Evolutionary conservation across 371 early-diverging fungal species (phyloP).

Genomic region (Capillidium heterosporum): DNA sequence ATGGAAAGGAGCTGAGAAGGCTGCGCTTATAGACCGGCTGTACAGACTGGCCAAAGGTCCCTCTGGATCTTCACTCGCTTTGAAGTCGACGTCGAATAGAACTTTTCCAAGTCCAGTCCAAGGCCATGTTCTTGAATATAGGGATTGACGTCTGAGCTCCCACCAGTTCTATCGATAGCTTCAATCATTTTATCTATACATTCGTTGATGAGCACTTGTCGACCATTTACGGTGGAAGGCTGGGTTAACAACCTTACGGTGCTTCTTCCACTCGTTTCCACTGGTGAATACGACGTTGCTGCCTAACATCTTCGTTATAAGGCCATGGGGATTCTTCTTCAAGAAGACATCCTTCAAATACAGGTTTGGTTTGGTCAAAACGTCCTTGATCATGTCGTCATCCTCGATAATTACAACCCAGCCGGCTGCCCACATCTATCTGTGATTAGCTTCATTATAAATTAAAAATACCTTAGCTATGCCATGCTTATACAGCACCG

Average conservation of each 20-base stretch:
- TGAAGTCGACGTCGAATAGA: conserved; percentile 3
- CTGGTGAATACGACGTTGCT: not conserved
- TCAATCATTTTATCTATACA: conserved; percentile 1
- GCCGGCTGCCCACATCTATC: not conserved
- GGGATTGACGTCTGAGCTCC: too few species aligned
- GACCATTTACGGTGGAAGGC: conserved; percentile 17
- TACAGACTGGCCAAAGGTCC: not conserved
- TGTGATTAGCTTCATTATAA: not conserved
- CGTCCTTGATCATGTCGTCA: not conserved
- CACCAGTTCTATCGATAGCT: not conserved
- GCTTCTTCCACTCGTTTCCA: conserved; percentile 9
- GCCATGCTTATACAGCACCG: not conserved
- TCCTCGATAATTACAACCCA: not conserved
- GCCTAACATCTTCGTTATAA: not conserved
- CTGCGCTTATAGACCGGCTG: not conserved
- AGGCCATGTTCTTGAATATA: not conserved
- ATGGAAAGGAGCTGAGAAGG: too few species aligned
- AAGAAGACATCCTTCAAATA: not conserved
- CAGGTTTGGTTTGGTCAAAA: not conserved
- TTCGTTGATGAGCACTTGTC: conserved; percentile 12
- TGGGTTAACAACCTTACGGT: conserved; percentile 16
- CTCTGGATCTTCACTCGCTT: conserved; percentile 5
- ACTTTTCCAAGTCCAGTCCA: conserved; percentile 5
- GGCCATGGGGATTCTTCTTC: not conserved
- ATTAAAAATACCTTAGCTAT: not conserved